Base-by-base conservation (phyloP, 768 basidiomycete species). In the Lactifluus hygrophoroides region DNA sequence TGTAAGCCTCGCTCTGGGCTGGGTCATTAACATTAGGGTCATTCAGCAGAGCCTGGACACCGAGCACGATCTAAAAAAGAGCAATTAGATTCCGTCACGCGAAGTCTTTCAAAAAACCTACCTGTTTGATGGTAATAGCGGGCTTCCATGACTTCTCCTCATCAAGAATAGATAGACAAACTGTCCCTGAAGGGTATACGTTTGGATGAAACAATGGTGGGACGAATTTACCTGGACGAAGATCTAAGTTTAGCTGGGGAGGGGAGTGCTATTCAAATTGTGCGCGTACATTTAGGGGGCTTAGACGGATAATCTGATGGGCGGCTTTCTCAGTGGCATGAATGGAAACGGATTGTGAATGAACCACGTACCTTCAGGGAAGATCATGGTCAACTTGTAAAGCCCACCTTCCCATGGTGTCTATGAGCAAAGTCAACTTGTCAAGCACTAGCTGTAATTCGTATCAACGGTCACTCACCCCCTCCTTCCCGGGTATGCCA, bases 111-210 rank as follows among this genome's bases (percentile, higher is more conserved):
- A 46, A 5, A 46, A 55, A 34, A 63, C 74, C 38, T 25, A 89
- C 95, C 80, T 98, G 96, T 72, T 98, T 99, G 74, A 99, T 94
- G 2, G 96, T 98, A 66, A 99, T 97, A 7, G 94, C 90, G 25
- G 96, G 94, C 69, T 97, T 97, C 96, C 96, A 99, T 1, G 86
- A 87, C 71, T 99, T 98, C 73, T 99, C 96, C 69, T 99, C 96
- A 68, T 98, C 95, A 54, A 99, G 74, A 68, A 99, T 99, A 11
- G 94, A 97, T 28, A 99, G 77, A 71, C 95, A 98, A 46, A 98
- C 94, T 19, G 96, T 99, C 25, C 96, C 96, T 30, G 95, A 98
- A 0, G 96, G 96, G 69, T 97, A 99, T 54, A 99, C 94, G 69
- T 98, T 98, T 27, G 95, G 94, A 70, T 99, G 95, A 76, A 97